Evolutionary conservation across 176 grass and related monocot species (phyloP), one percentile per base, ranked within the genome.

Genomic region (Olyra latifolia): DNA sequence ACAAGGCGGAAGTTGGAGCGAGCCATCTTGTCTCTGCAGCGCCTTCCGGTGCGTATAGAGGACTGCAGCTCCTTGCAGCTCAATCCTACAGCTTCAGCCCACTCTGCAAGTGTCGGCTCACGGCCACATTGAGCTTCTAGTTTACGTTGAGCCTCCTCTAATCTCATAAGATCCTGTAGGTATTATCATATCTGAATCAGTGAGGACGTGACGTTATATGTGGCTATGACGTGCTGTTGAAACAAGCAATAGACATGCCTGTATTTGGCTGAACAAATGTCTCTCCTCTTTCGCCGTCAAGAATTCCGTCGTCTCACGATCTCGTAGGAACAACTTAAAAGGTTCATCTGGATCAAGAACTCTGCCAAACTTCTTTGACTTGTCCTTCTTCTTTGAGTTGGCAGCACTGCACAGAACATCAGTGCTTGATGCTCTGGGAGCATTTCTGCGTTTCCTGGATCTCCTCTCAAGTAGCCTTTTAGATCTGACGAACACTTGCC

Each of bases 1-100:
- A 94, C 92, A 66, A 94, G 92, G 44, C 92, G 86, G 60, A 94
- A 87, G 57, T 94, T 94, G 19, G 89, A 83, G 79, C 81, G 78
- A 61, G 89, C 89, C 88, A 94, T 91, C 89, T 94, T 94, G 53
- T 94, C 86, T 9, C 88, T 69, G 62, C 89, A 91, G 20, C 83
- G 83, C 43, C 76, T 75, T 64, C 92, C 92, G 25, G 64, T 70
- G 46, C 68, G 82, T 60, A 94, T 71, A 30, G 76, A 87, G 17
- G 76, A 81, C 49, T 89, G 89, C 66, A 94, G 57, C 20, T 68
- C 86, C 74, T 83, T 85, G 77, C 79, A 86, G 73, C 86, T 89
- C 83, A 91, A 87, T 40, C 92, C 92, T 24, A 94, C 92, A 24
- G 86, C 83, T 30, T 87, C 48, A 84, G 92, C 92, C 89, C 89